Conservation (phyloP, 208 protist genomes). For the Trypanosoma theileri region DNA sequence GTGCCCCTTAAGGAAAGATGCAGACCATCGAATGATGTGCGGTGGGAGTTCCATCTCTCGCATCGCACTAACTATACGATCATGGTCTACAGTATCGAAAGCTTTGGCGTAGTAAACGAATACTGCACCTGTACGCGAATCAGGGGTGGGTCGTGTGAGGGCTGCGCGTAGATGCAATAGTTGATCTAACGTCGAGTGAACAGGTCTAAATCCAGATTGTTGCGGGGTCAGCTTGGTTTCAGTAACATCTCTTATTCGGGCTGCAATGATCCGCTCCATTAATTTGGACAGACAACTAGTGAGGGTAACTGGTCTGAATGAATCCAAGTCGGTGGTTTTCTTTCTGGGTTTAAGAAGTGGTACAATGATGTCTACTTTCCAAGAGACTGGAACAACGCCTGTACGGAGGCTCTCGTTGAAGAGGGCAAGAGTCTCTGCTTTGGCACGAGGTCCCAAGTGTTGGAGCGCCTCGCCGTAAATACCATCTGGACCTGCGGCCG, state of each 20-base stretch:
- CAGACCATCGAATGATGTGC: slow-evolving; percentile 26
- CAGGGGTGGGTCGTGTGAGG: background rate
- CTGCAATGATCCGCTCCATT: slow-evolving; percentile 28
- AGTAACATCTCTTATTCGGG: slow-evolving; percentile 19
- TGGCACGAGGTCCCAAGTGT: background rate
- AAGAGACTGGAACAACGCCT: slow-evolving; percentile 13
- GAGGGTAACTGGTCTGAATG: slow-evolving; percentile 32
- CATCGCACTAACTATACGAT: slow-evolving; percentile 26
- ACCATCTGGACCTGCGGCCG: background rate
- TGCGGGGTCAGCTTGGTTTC: slow-evolving; percentile 14
- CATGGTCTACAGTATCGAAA: slow-evolving; percentile 42
- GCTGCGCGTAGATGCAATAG: slow-evolving; percentile 13
- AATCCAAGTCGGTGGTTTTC: slow-evolving; percentile 4
- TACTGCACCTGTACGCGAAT: slow-evolving; percentile 12
- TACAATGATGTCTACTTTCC: slow-evolving; percentile 32
- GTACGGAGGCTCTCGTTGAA: slow-evolving; percentile 28
- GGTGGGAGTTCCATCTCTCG: background rate
- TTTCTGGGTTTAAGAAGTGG: slow-evolving; percentile 34
- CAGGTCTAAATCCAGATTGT: slow-evolving; percentile 30
- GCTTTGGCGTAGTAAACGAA: slow-evolving; percentile 37
- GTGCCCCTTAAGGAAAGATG: slow-evolving; percentile 14
- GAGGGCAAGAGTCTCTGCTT: slow-evolving; percentile 3
- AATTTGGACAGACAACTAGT: slow-evolving; percentile 33
- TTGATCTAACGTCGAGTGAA: slow-evolving; percentile 26
- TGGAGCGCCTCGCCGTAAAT: slow-evolving; percentile 8